A percentile compares a stretch with the other conserved stretches of the same genome.
phyloP scores from a whole-genome alignment of 768 basidiomycete species.

The Russula sp. region DNA sequence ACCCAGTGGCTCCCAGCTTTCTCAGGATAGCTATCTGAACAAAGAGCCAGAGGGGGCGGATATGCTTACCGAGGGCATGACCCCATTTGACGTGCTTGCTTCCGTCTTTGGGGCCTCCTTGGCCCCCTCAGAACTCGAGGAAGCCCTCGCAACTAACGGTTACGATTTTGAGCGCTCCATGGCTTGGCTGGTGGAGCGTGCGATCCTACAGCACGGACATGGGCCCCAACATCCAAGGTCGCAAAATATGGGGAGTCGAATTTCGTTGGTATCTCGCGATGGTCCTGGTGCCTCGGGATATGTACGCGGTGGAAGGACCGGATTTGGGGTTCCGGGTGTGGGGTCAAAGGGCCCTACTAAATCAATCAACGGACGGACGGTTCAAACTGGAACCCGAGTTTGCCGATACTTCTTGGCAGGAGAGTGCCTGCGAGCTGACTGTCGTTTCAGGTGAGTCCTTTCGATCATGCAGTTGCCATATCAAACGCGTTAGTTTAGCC shows the following conservation, averaged over 20 bases:
- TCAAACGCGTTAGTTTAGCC: constrained; percentile 40
- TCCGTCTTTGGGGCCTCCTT: constrained; percentile 91
- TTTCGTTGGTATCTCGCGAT: constrained; percentile 60
- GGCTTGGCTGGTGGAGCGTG: constrained; percentile 85
- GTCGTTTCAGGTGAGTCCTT: constrained; percentile 81
- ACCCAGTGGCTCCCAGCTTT: constrained; percentile 11
- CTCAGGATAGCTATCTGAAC: constrained; percentile 17
- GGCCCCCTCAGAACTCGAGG: constrained; percentile 86
- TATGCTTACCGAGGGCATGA: constrained; percentile 85
- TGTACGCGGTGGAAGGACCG: constrained; percentile 39
- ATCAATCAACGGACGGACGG: constrained; percentile 48
- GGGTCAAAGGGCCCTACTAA: constrained; percentile 30
- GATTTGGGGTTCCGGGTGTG: constrained; percentile 23
- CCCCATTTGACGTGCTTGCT: constrained; percentile 91
- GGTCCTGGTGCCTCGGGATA: constrained; percentile 24
- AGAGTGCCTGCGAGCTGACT: constrained; percentile 92
- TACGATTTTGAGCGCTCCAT: constrained; percentile 97
- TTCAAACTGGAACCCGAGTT: constrained; percentile 63
- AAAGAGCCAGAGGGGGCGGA: constrained; percentile 48
- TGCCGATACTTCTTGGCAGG: constrained; percentile 97
- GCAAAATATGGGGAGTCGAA: constrained; percentile 59
- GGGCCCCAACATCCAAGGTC: constrained; percentile 40
- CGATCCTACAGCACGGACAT: constrained; percentile 37
- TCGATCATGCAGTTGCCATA: background rate
- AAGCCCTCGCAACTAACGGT: constrained; percentile 77